Evolutionary conservation across 1,284 basidiomycete genomes (phyloP).

Genomic region (Cutaneotrichosporon dermatis): DNA sequence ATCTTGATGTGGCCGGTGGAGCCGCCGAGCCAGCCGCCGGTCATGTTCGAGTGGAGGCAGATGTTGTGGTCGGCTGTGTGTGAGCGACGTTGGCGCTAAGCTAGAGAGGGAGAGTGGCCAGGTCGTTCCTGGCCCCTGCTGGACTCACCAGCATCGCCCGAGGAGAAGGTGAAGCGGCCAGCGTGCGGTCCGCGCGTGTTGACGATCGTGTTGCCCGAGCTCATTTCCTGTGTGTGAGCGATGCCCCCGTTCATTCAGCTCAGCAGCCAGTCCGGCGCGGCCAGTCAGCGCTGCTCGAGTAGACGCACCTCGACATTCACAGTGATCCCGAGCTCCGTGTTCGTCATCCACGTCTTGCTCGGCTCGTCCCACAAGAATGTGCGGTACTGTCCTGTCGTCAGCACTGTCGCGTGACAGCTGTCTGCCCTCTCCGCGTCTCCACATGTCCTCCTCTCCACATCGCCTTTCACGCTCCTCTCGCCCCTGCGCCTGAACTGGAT

Average conservation of each 20-base stretch:
- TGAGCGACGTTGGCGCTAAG: background rate
- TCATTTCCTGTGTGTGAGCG: constrained; percentile 32
- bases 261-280: background rate
- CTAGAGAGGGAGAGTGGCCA: background rate
- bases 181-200: constrained; percentile 83
- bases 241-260: too few species aligned
- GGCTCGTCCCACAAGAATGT: constrained; percentile 85
- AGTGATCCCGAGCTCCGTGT: constrained; percentile 77
- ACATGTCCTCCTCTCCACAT: background rate
- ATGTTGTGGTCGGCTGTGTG: constrained; percentile 82
- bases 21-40: constrained; percentile 68
- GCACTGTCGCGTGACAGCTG: background rate
- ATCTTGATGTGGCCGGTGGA: constrained; percentile 79
- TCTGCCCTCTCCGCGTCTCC: too few species aligned
- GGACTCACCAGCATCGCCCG: constrained; percentile 65
- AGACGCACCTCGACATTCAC: constrained; percentile 76
- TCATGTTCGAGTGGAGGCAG: constrained; percentile 84
- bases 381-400: constrained; percentile 74
- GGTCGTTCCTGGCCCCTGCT: too few species aligned
- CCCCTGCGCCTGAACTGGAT: too few species aligned
- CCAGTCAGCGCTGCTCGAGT: too few species aligned
- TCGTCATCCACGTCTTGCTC: constrained; percentile 63
- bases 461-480: background rate
- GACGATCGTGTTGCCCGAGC: constrained; percentile 56
- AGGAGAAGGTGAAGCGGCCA: constrained; percentile 94